phyloP scores from a whole-genome alignment of 768 basidiomycete genomes.

The Lentinula boryana region DNA sequence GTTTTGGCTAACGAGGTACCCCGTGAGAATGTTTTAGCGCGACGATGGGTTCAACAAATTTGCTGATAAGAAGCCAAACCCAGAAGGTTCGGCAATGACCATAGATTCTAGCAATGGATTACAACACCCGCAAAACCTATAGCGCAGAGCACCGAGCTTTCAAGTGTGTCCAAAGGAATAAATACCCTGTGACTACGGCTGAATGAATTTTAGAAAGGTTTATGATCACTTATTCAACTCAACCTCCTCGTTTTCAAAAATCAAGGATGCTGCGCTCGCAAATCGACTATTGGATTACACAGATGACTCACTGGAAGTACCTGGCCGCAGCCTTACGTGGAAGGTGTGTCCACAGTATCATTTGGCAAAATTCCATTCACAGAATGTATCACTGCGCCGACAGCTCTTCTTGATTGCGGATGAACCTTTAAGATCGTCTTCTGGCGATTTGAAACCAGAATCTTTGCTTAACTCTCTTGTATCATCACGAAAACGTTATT shows the following conservation, averaged over 20 bases:
- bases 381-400: conserved; percentile 9
- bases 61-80: too few relatives aligned
- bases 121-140: neutral
- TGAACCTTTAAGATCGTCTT: conserved; percentile 55
- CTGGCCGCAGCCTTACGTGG: conserved; percentile 82
- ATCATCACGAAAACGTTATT: conserved; percentile 49
- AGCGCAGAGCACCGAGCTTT: neutral
- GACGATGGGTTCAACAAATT: too few relatives aligned
- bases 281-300: conserved; percentile 48
- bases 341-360: conserved; percentile 45
- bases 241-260: conserved; percentile 49
- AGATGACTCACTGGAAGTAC: conserved; percentile 38
- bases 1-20: too few relatives aligned
- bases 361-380: conserved; percentile 10
- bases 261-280: conserved; percentile 60
- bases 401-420: conserved; percentile 66
- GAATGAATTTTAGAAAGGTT: neutral
- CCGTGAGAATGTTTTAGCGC: too few relatives aligned
- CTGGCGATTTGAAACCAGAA: conserved; percentile 27
- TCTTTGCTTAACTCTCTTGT: conserved; percentile 38
- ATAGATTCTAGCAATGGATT: neutral
- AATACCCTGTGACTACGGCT: neutral
- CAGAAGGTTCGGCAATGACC: neutral
- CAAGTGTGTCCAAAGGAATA: neutral
- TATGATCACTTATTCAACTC: conserved; percentile 41